A percentile compares a stretch with the other conserved stretches of the same genome.
phyloP scores from a whole-genome alignment of 1,139 yeast species.

The Suhomyces ambrosiae region DNA sequence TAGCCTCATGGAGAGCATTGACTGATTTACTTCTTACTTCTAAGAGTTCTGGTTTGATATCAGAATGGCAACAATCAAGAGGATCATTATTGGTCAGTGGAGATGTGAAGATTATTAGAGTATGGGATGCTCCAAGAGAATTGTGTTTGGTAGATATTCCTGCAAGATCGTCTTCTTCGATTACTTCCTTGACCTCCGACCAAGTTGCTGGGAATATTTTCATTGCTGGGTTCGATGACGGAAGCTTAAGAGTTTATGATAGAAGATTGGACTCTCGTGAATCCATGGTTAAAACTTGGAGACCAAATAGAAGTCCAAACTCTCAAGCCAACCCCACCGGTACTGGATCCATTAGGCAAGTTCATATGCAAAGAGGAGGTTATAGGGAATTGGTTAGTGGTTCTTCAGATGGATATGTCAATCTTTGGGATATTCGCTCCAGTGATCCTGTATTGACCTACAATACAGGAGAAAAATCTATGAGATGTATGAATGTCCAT shows the following conservation, averaged over 20 bases:
- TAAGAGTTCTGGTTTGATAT: conserved; percentile 77
- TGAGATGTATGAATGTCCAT: conserved; percentile 80
- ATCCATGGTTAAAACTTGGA: conserved; percentile 85
- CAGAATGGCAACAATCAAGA: conserved; percentile 97
- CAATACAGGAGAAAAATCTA: conserved; percentile 57
- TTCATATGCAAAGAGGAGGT: conserved; percentile 97
- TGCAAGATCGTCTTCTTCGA: conserved; percentile 86
- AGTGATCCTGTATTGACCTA: conserved; percentile 72
- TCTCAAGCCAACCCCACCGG: conserved; percentile 27
- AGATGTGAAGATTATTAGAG: conserved; percentile 85
- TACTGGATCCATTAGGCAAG: conserved; percentile 68
- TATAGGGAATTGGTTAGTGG: conserved; percentile 87
- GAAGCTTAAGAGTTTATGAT: conserved; percentile 87
- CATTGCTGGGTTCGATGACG: conserved; percentile 93
- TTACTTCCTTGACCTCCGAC: conserved; percentile 88
- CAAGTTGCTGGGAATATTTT: conserved; percentile 94
- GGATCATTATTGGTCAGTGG: conserved; percentile 94
- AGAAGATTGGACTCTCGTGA: conserved; percentile 83
- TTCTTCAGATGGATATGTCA: conserved; percentile 78
- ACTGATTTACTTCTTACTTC: conserved; percentile 82
- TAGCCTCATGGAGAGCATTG: conserved; percentile 92
- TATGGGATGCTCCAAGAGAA: conserved; percentile 98
- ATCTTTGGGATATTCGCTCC: conserved; percentile 85
- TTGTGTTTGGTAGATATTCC: conserved; percentile 85
- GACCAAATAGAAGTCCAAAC: conserved; percentile 19